These are phyloP conservation scores for Trichoderma atrobrunneum DNA, from an alignment of 2,329 filamentous ascomycete genomes.

Conservation along the genomic window DNA sequence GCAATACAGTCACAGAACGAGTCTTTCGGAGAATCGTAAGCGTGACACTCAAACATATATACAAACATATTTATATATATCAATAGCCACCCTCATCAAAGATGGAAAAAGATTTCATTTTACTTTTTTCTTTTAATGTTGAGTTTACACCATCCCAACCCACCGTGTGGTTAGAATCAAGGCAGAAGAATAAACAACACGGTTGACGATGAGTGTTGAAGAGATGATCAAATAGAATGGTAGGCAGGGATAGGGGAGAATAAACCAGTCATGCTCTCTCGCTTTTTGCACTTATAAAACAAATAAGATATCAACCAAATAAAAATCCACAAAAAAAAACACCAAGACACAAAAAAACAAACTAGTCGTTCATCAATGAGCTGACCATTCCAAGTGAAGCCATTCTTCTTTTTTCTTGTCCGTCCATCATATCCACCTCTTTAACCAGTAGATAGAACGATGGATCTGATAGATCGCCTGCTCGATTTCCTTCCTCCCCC, in stretches of 20 bases:
- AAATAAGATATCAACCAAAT: not conserved
- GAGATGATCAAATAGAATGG: not conserved
- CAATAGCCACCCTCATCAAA: not conserved
- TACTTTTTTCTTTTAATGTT: not conserved
- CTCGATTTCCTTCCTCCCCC: not conserved
- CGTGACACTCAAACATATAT: not conserved
- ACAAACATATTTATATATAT: not conserved
- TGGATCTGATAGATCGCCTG: not conserved
- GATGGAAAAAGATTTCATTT: not conserved
- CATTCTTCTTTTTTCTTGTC: not conserved
- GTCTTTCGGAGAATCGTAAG: not conserved
- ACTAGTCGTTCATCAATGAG: slow-evolving; percentile 8
- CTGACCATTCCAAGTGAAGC: slow-evolving; percentile 2
- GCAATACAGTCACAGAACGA: not conserved
- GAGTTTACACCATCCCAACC: not conserved
- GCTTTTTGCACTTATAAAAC: not conserved
- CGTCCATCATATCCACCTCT: not conserved
- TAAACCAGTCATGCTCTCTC: slow-evolving; percentile 4
- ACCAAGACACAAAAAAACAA: not conserved
- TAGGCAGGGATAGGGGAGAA: not conserved
- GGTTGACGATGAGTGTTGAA: not conserved
- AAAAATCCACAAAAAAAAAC: not conserved
- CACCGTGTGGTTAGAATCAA: not conserved
- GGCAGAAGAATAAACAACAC: not conserved
- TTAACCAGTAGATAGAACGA: not conserved